A percentile compares a stretch with the other conserved stretches of the same genome.
Evolutionary conservation across 208 protist genomes (phyloP).

Genomic region (Trypanosoma congolense): DNA sequence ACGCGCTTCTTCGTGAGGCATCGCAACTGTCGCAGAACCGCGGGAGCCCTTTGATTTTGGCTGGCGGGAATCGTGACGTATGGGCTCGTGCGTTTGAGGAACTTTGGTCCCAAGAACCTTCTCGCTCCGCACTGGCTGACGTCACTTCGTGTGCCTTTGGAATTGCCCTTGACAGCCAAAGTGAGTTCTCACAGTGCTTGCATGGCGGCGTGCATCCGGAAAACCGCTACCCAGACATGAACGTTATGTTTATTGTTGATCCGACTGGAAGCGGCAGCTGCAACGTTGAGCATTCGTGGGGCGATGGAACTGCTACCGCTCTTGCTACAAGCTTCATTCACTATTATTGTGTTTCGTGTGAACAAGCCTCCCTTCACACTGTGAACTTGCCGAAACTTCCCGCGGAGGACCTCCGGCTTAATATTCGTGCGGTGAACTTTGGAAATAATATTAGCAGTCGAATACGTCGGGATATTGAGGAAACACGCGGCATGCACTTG

Average conservation of each 20-base stretch:
- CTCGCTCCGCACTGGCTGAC: slow-evolving; percentile 11
- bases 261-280: slow-evolving; percentile 14
- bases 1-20: slow-evolving; percentile 11
- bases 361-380: background rate
- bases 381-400: background rate
- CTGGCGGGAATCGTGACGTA: slow-evolving; percentile 12
- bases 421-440: slow-evolving; percentile 10
- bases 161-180: slow-evolving; percentile 15
- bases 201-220: slow-evolving; percentile 21
- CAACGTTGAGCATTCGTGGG: slow-evolving; percentile 28
- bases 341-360: slow-evolving; percentile 10
- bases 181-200: slow-evolving; percentile 5
- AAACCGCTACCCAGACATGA: slow-evolving; percentile 27
- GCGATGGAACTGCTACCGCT: slow-evolving; percentile 19
- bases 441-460: slow-evolving; percentile 1
- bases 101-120: slow-evolving; percentile 10
- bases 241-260: slow-evolving; percentile 16
- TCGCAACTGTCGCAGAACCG: slow-evolving; percentile 1
- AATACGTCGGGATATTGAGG: slow-evolving; percentile 4
- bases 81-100: slow-evolving; percentile 18
- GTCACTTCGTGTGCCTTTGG: slow-evolving; percentile 24
- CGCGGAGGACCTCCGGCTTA: background rate
- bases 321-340: slow-evolving; percentile 13
- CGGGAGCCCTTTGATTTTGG: slow-evolving; percentile 15
- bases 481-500: slow-evolving; percentile 6